phyloP scores from a whole-genome alignment of 306 rosid genomes.

The Hylodesmum podocarpum region DNA sequence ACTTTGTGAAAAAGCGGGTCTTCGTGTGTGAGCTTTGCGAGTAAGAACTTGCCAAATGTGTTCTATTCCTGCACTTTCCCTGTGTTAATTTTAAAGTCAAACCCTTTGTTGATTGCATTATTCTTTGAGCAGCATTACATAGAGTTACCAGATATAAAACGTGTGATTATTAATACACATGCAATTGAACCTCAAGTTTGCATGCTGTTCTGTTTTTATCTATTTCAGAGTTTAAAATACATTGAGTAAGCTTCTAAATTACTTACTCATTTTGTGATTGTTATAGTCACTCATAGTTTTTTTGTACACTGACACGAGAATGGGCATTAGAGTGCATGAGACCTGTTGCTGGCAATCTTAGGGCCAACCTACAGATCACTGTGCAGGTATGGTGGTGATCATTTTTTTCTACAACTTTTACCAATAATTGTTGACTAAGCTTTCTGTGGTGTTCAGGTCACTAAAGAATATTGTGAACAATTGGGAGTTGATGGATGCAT shows the following conservation, averaged over 20 bases:
- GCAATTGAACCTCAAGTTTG: no score
- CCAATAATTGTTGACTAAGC: constrained; percentile 19
- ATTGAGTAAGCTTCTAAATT: neutral
- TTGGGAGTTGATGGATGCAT: constrained; percentile 90
- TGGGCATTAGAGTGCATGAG: constrained; percentile 99
- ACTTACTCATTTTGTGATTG: constrained; percentile 34
- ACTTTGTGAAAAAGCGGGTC: constrained; percentile 96
- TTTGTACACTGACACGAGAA: constrained; percentile 83
- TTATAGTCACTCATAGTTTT: constrained; percentile 87
- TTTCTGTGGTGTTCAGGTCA: constrained; percentile 59
- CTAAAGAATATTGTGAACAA: no score
- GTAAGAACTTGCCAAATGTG: constrained; percentile 46
- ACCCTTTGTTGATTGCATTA: constrained; percentile 16
- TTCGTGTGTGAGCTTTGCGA: constrained; percentile 87
- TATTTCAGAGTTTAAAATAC: constrained; percentile 5
- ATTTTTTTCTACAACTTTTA: neutral
- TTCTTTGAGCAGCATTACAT: constrained; percentile 83
- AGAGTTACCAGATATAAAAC: constrained; percentile 91
- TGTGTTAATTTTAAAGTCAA: neutral
- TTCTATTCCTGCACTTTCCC: neutral
- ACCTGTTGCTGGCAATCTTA: constrained; percentile 85
- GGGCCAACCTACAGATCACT: constrained; percentile 93
- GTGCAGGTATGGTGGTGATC: constrained; percentile 70
- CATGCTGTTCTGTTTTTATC: constrained; percentile 23
- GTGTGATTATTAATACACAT: constrained; percentile 94